A percentile compares a stretch with the other conserved stretches of the same genome.
Evolutionary conservation across 768 basidiomycete genomes (phyloP).

Genomic region (Dioszegia hungarica): DNA sequence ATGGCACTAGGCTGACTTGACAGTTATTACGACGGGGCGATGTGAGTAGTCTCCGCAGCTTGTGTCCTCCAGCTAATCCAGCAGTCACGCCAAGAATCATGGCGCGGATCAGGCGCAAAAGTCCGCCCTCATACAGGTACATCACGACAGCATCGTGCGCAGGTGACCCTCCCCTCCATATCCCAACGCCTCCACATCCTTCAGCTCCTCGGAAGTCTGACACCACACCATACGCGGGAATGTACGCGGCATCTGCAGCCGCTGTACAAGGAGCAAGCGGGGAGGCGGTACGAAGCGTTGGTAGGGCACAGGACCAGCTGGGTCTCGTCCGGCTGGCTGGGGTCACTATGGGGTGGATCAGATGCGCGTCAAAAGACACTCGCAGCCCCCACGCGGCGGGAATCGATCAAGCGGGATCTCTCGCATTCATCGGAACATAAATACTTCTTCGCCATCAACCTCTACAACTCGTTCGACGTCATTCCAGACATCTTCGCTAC

Average conservation of each 20-base stretch:
- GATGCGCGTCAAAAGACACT: neutral
- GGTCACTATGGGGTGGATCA: slow-evolving; percentile 23
- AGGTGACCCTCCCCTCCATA: slow-evolving; percentile 61
- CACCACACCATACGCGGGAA: slow-evolving; percentile 87
- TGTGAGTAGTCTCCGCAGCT: slow-evolving; percentile 15
- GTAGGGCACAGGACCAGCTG: slow-evolving; percentile 65
- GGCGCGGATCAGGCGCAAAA: slow-evolving; percentile 31
- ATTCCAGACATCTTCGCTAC: slow-evolving; percentile 96
- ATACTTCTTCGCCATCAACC: slow-evolving; percentile 98
- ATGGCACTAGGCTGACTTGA: neutral
- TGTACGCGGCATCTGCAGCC: slow-evolving; percentile 81
- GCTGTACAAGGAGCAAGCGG: slow-evolving; percentile 75
- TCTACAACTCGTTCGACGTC: slow-evolving; percentile 98
- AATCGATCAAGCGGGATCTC: slow-evolving; percentile 40
- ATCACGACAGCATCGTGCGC: slow-evolving; percentile 30
- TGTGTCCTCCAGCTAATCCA: neutral
- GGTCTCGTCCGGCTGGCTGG: slow-evolving; percentile 32
- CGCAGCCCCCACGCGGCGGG: slow-evolving; percentile 11
- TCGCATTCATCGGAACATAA: slow-evolving; percentile 63
- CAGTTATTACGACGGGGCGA: slow-evolving; percentile 37
- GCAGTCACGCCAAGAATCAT: slow-evolving; percentile 24
- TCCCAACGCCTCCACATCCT: slow-evolving; percentile 82
- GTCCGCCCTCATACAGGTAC: slow-evolving; percentile 34
- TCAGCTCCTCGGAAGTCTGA: slow-evolving; percentile 76
- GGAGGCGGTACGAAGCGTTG: slow-evolving; percentile 76